These are phyloP conservation scores for Nicotiana otophora DNA, from an alignment of 257 asterid species.

Conservation along the genomic window DNA sequence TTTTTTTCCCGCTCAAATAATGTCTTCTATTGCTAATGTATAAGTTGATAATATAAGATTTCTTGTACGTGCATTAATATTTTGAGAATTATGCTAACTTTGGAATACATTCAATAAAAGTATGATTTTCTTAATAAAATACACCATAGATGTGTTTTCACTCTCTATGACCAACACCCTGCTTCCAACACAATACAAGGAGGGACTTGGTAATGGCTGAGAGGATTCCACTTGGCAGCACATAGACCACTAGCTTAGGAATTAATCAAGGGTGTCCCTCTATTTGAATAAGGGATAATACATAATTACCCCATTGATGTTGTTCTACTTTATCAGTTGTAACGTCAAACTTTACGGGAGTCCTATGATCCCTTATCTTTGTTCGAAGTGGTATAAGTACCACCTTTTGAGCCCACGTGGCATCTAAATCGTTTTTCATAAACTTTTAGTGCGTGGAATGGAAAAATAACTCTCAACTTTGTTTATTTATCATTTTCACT, in stretches of 20 bases:
- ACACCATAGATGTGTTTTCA: neutral
- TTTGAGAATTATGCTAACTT: neutral
- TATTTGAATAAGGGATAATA: too few species aligned
- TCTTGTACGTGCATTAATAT: neutral
- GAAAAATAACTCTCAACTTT: too few species aligned
- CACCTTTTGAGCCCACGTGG: too few species aligned
- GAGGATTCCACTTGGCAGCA: constrained; percentile 10
- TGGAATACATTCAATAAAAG: neutral
- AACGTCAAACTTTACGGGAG: too few species aligned
- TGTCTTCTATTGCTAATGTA: neutral
- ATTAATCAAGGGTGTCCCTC: too few species aligned
- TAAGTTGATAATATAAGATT: neutral
- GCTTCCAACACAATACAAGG: neutral
- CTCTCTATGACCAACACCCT: constrained; percentile 15
- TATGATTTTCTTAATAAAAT: neutral
- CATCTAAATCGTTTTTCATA: too few species aligned
- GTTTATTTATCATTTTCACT: too few species aligned
- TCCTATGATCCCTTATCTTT: too few species aligned
- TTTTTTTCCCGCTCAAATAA: neutral
- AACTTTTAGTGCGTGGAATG: too few species aligned
- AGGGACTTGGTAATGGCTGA: neutral
- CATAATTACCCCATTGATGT: too few species aligned
- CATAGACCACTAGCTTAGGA: constrained; percentile 3
- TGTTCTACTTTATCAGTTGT: too few species aligned
- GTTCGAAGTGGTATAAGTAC: too few species aligned